phyloP scores from a whole-genome alignment of 345 rosid genomes.

The Syzygium aqueum region DNA sequence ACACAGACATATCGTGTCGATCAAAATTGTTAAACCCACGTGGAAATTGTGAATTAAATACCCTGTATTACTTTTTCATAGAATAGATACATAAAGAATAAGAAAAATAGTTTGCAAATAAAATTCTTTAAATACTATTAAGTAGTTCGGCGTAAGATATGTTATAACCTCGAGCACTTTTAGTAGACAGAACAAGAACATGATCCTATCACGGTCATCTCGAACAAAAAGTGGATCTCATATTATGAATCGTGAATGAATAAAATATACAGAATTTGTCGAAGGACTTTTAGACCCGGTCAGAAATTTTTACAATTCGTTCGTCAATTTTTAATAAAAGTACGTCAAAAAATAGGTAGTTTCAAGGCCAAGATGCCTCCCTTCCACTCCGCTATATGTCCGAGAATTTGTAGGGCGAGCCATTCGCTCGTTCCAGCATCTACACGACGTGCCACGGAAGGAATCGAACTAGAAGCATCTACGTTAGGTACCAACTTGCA shows the following conservation, averaged over 20 bases:
- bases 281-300: background rate
- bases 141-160: background rate
- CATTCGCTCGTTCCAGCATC: background rate
- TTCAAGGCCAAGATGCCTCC: background rate
- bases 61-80: background rate
- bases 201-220: background rate
- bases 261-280: background rate
- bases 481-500: background rate
- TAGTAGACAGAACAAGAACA: background rate
- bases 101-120: background rate
- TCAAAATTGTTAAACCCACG: background rate
- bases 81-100: background rate
- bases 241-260: background rate
- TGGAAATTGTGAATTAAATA: background rate
- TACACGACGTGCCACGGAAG: background rate
- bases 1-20: background rate
- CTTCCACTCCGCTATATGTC: background rate
- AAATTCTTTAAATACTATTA: too few relatives aligned
- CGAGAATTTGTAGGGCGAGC: background rate
- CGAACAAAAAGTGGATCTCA: background rate
- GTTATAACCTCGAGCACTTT: background rate
- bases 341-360: background rate
- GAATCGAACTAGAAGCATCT: background rate
- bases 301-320: background rate
- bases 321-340: background rate